phyloP scores from a whole-genome alignment of 2,329 filamentous ascomycete species.

The Fragosphaeria purpurea region DNA sequence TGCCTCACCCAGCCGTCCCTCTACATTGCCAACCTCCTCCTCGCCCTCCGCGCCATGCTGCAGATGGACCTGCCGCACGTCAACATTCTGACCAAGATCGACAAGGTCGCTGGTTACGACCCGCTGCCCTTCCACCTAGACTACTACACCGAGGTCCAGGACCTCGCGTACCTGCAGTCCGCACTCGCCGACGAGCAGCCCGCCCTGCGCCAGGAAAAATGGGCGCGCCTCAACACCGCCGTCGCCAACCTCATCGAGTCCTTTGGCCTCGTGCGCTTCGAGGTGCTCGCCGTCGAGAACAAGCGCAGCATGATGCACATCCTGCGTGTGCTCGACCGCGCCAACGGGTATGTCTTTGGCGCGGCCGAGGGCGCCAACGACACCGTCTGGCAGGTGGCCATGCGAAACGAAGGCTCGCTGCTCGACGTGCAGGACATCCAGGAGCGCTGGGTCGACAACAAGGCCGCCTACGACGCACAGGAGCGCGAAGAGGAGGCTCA shows the following conservation, averaged over 20 bases:
- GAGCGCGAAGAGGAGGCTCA: conserved; percentile 69
- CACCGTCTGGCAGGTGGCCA: conserved; percentile 92
- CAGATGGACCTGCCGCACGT: conserved; percentile 95
- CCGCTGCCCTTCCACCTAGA: conserved; percentile 90
- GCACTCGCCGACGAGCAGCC: conserved; percentile 71
- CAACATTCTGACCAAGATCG: conserved; percentile 95
- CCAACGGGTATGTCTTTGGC: conserved; percentile 87
- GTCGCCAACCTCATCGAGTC: conserved; percentile 80
- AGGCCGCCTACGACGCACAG: conserved; percentile 74
- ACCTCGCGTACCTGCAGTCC: conserved; percentile 74
- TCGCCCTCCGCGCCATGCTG: conserved; percentile 91
- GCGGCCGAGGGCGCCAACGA: conserved; percentile 87
- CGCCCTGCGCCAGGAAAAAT: conserved; percentile 60
- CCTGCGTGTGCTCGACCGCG: conserved; percentile 79
- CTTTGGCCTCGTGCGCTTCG: conserved; percentile 83
- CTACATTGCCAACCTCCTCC: conserved; percentile 87
- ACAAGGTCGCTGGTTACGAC: conserved; percentile 79
- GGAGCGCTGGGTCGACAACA: conserved; percentile 88
- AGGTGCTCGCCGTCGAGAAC: conserved; percentile 91
- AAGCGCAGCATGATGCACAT: conserved; percentile 95
- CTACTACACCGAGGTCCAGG: conserved; percentile 95
- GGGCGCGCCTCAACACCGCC: conserved; percentile 73
- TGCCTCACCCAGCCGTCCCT: conserved; percentile 87
- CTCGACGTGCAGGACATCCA: conserved; percentile 86
- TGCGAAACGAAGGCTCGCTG: conserved; percentile 63